Percentiles rank a stretch among this genome's conserved stretches.
These are phyloP conservation scores for Trametes pubescens DNA, from an alignment of 1,284 basidiomycete genomes.

Conservation along the genomic window DNA sequence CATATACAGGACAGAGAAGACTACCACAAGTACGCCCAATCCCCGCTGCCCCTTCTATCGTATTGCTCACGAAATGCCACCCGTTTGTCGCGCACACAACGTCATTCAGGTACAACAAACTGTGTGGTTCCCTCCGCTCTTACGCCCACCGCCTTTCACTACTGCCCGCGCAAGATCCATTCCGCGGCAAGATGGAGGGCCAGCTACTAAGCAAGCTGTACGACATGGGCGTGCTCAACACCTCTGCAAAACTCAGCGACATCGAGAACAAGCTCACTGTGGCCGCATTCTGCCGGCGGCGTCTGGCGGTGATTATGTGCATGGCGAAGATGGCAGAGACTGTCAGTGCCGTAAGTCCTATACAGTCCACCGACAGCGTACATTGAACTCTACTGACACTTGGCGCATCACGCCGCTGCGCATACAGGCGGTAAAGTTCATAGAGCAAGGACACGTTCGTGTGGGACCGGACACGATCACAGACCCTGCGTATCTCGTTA, in stretches of 20 bases:
- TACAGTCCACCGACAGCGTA: background rate
- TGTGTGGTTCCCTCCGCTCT: constrained; percentile 89
- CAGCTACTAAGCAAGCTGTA: constrained; percentile 95
- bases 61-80: constrained; percentile 1
- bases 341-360: constrained; percentile 84
- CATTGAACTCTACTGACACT: constrained; percentile 11
- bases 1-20: constrained; percentile 96
- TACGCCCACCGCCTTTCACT: constrained; percentile 90
- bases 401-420: constrained; percentile 15
- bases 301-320: constrained; percentile 94
- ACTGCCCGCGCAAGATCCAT: constrained; percentile 91
- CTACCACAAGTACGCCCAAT: constrained; percentile 82
- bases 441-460: constrained; percentile 98
- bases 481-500: constrained; percentile 97
- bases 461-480: constrained; percentile 97
- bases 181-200: constrained; percentile 85
- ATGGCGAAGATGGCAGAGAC: constrained; percentile 96
- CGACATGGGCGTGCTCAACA: constrained; percentile 93
- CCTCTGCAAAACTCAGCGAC: constrained; percentile 86
- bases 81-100: constrained; percentile 23
- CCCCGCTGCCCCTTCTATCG: background rate
- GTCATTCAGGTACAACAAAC: constrained; percentile 86
- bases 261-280: constrained; percentile 96
- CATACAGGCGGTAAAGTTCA: constrained; percentile 89
- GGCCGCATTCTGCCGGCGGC: constrained; percentile 90